Conservation (phyloP, 1,284 basidiomycete species). For the Hypsizygus ulmarius region DNA sequence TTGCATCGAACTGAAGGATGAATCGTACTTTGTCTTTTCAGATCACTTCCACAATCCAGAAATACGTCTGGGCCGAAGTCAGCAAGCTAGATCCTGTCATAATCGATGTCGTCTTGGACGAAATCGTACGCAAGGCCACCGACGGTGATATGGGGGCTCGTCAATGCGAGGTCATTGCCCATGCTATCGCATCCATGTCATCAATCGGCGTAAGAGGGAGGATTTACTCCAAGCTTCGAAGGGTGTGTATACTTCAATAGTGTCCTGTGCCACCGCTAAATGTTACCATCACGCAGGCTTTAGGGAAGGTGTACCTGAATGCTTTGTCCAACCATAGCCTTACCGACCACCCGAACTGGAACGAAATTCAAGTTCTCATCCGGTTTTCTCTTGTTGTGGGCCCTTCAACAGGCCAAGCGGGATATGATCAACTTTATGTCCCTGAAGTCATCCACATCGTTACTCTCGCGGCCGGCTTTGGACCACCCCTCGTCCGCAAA, state of each 20-base stretch:
- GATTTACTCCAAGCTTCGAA: constrained; percentile 75
- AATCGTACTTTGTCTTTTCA: constrained; percentile 28
- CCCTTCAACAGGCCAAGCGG: constrained; percentile 61
- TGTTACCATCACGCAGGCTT: constrained; percentile 42
- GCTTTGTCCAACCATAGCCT: constrained; percentile 48
- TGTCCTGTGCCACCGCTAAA: constrained; percentile 9
- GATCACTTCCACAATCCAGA: constrained; percentile 69
- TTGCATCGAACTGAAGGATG: background rate
- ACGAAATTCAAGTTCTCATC: constrained; percentile 78
- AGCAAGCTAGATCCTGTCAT: constrained; percentile 64
- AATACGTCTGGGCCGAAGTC: constrained; percentile 74
- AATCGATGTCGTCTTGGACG: constrained; percentile 72
- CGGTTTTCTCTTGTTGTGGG: constrained; percentile 72
- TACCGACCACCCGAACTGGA: constrained; percentile 75
- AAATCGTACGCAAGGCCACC: constrained; percentile 75
- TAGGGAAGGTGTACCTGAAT: constrained; percentile 70
- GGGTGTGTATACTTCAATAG: constrained; percentile 41
- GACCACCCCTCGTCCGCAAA: constrained; percentile 70
- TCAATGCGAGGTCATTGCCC: constrained; percentile 73
- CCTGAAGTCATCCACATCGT: constrained; percentile 82
- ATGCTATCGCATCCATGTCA: constrained; percentile 71
- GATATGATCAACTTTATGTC: constrained; percentile 74
- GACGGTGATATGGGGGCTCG: constrained; percentile 77
- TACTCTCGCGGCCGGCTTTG: constrained; percentile 71
- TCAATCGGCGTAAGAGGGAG: constrained; percentile 78